A percentile compares a stretch with the other conserved stretches of the same genome.
phyloP scores from a whole-genome alignment of 768 basidiomycete genomes.

The Suillus sp. region DNA sequence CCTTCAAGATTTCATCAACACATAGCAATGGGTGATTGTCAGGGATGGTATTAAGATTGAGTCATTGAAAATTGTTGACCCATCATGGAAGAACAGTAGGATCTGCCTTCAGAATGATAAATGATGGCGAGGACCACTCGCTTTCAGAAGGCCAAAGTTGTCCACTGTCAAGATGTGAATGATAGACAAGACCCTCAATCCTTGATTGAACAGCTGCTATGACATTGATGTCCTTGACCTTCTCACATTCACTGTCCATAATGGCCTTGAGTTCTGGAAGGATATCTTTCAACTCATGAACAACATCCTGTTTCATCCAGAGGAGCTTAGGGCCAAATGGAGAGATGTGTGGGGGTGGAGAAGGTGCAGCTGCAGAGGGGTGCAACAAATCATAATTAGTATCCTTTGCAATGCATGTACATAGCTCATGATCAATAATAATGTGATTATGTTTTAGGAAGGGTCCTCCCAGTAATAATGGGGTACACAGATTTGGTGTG shows the following conservation, averaged over 20 bases:
- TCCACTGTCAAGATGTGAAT: constrained; percentile 38
- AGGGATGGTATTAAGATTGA: constrained; percentile 21
- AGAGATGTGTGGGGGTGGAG: too few relatives aligned
- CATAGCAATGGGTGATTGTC: constrained; percentile 21
- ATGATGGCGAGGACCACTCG: constrained; percentile 36
- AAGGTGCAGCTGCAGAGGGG: not conserved
- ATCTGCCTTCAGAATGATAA: constrained; percentile 41
- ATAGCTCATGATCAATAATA: constrained; percentile 29
- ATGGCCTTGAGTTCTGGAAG: not conserved
- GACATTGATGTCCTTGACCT: not conserved
- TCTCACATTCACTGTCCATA: not conserved
- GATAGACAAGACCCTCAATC: too few relatives aligned
- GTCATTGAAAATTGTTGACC: constrained; percentile 29
- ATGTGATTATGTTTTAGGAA: constrained; percentile 39
- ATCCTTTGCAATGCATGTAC: constrained; percentile 9
- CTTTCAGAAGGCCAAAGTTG: constrained; percentile 32
- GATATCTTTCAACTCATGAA: not conserved
- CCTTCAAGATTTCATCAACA: constrained; percentile 21
- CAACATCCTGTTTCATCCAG: not conserved
- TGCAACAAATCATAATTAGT: constrained; percentile 19
- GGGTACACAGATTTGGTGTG: constrained; percentile 25
- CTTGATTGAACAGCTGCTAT: not conserved
- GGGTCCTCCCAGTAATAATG: constrained; percentile 38
- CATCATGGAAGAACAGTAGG: constrained; percentile 20
- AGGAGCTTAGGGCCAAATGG: not conserved